phyloP scores from a whole-genome alignment of 2,329 filamentous ascomycete genomes.

The Pyrenochaeta sp. region DNA sequence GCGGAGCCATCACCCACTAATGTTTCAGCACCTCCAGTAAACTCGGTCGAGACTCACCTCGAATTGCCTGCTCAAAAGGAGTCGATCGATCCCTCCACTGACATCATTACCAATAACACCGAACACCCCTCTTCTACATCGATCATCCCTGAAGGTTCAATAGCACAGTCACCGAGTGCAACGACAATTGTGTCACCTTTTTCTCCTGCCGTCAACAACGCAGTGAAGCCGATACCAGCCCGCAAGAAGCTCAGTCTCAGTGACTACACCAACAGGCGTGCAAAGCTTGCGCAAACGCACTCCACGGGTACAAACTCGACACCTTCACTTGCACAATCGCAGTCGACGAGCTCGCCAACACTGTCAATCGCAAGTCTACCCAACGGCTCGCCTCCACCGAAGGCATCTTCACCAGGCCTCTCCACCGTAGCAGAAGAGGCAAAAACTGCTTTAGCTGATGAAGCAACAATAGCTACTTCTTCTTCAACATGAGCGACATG shows the following conservation, averaged over 20 bases:
- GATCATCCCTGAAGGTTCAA: constrained; percentile 21
- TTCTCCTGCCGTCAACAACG: constrained; percentile 50
- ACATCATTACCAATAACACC: too few species aligned
- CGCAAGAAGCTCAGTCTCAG: constrained; percentile 61
- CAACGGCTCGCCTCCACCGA: constrained; percentile 36
- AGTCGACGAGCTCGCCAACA: constrained; percentile 42
- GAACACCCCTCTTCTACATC: too few species aligned
- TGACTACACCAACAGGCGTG: constrained; percentile 57
- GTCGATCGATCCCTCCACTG: constrained; percentile 23
- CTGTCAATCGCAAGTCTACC: constrained; percentile 41
- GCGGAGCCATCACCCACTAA: constrained; percentile 20
- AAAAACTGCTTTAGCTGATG: constrained; percentile 18
- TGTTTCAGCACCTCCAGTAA: constrained; percentile 16
- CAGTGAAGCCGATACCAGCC: constrained; percentile 51
- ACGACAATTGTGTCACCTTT: constrained; percentile 36
- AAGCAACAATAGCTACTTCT: constrained; percentile 20
- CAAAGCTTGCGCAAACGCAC: constrained; percentile 45
- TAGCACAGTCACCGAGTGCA: constrained; percentile 40
- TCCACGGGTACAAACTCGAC: constrained; percentile 30
- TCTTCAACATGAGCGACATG: constrained; percentile 33
- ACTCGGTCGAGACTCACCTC: constrained; percentile 32
- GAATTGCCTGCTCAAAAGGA: constrained; percentile 40
- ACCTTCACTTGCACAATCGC: constrained; percentile 29
- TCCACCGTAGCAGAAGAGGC: constrained; percentile 37
- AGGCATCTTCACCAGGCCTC: constrained; percentile 32